Evolutionary conservation across 2,329 filamentous ascomycete genomes (phyloP).

Genomic region (Cytospora leucostoma): DNA sequence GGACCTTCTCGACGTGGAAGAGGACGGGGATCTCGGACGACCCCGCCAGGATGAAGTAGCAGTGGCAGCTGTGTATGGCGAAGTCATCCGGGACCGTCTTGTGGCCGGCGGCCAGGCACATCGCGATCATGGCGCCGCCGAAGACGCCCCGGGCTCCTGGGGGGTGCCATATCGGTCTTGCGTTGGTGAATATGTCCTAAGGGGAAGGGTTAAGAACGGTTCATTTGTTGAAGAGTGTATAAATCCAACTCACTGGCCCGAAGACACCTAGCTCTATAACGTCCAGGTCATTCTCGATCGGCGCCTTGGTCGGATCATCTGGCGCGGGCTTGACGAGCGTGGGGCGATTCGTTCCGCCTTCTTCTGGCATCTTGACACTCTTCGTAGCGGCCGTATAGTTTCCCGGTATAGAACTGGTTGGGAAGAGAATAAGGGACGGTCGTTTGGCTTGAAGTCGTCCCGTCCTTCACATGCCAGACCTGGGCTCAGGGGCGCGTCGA

Average conservation of each 20-base stretch:
- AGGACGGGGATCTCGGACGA: constrained; percentile 82
- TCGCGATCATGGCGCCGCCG: constrained; percentile 89
- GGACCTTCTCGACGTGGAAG: constrained; percentile 92
- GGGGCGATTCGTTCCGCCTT: constrained; percentile 31
- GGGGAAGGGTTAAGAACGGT: constrained; percentile 3
- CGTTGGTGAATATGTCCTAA: constrained; percentile 85
- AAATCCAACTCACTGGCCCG: constrained; percentile 60
- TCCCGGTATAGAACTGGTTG: neutral
- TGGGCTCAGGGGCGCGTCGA: neutral
- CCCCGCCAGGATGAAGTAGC: constrained; percentile 95
- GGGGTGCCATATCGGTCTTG: constrained; percentile 87
- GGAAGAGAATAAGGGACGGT: neutral
- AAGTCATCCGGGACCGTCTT: constrained; percentile 81
- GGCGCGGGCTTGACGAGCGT: constrained; percentile 78
- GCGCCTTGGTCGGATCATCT: constrained; percentile 69
- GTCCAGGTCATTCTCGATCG: constrained; percentile 88
- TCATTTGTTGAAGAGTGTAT: constrained; percentile 1
- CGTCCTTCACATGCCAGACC: neutral
- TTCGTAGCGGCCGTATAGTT: neutral
- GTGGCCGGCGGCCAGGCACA: constrained; percentile 85
- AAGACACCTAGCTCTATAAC: constrained; percentile 77
- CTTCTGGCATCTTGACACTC: constrained; percentile 9
- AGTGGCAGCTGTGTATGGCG: constrained; percentile 93
- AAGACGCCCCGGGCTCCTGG: constrained; percentile 91
- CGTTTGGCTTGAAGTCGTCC: neutral